Percentiles rank a stretch among this genome's conserved stretches.
Evolutionary conservation across 176 grass and related monocot genomes (phyloP).

Genomic region (Olyra latifolia): DNA sequence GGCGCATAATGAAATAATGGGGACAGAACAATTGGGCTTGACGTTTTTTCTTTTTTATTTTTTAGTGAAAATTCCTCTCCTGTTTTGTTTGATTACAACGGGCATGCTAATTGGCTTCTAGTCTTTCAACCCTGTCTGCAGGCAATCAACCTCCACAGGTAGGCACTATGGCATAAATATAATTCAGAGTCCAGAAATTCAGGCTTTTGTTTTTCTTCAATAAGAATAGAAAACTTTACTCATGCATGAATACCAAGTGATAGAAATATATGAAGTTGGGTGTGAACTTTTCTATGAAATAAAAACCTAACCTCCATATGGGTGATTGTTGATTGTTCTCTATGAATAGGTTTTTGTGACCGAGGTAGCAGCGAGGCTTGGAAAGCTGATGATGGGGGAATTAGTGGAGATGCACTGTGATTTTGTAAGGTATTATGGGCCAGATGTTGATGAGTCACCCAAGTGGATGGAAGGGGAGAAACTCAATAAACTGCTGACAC

Average conservation of each 20-base stretch:
- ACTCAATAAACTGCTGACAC: slow-evolving; percentile 37
- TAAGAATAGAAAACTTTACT: background rate
- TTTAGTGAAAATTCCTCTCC: background rate
- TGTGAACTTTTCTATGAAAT: slow-evolving; percentile 5
- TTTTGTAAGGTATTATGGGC: slow-evolving; percentile 74
- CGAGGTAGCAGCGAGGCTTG: slow-evolving; percentile 59
- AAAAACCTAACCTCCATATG: background rate
- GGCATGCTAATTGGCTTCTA: background rate
- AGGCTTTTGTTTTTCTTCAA: background rate
- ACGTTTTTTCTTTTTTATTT: background rate
- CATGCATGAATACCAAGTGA: slow-evolving; percentile 3
- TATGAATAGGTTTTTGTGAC: slow-evolving; percentile 71
- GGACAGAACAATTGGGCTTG: background rate
- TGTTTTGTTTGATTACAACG: background rate
- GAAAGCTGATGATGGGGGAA: slow-evolving; percentile 79
- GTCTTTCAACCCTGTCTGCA: background rate
- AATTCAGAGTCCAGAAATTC: background rate
- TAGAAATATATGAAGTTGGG: background rate
- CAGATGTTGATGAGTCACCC: slow-evolving; percentile 36
- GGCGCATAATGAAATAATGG: too few relatives aligned
- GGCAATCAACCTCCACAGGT: background rate
- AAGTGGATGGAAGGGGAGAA: slow-evolving; percentile 78
- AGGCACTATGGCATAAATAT: background rate
- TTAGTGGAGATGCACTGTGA: slow-evolving; percentile 72
- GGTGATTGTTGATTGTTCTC: slow-evolving; percentile 7